These are phyloP conservation scores for Auriscalpium vulgare DNA, from an alignment of 768 basidiomycete genomes.

Conservation along the genomic window DNA sequence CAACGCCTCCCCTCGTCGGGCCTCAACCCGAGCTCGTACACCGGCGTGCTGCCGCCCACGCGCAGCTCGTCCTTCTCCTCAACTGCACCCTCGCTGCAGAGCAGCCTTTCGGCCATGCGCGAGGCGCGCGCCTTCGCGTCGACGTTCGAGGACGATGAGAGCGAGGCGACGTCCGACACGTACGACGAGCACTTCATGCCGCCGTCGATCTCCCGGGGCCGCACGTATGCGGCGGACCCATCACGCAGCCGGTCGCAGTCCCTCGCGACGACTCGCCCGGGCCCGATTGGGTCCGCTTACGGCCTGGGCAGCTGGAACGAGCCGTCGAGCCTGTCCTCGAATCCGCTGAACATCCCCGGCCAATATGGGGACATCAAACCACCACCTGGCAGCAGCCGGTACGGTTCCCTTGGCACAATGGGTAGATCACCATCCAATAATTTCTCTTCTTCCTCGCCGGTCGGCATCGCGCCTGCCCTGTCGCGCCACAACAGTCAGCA, in stretches of 20 bases:
- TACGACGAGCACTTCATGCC: slow-evolving; percentile 36
- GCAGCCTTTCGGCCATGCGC: slow-evolving; percentile 59
- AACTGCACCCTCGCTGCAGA: slow-evolving; percentile 34
- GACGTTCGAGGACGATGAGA: slow-evolving; percentile 79
- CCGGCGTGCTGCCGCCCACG: slow-evolving; percentile 36
- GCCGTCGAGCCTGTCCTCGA: slow-evolving; percentile 36
- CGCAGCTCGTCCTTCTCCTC: slow-evolving; percentile 64
- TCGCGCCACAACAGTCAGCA: slow-evolving; percentile 30
- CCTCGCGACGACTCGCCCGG: slow-evolving; percentile 53
- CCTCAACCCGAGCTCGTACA: slow-evolving; percentile 34
- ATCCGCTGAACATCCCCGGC: slow-evolving; percentile 48
- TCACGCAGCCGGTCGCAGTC: slow-evolving; percentile 74
- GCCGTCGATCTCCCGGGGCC: slow-evolving; percentile 42
- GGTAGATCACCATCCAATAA: slow-evolving; percentile 50
- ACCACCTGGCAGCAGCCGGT: slow-evolving; percentile 47
- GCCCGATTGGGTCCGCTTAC: slow-evolving; percentile 40
- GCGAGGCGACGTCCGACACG: slow-evolving; percentile 51
- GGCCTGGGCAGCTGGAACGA: slow-evolving; percentile 52
- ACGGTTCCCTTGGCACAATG: slow-evolving; percentile 50
- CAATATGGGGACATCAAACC: slow-evolving; percentile 60
- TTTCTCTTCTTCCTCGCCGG: slow-evolving; percentile 36
- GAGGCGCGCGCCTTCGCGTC: slow-evolving; percentile 59
- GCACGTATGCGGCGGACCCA: slow-evolving; percentile 53
- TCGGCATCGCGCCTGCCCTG: slow-evolving; percentile 33
- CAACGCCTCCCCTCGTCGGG: slow-evolving; percentile 32